Evolutionary conservation across 352 stramenopile species (phyloP), one percentile per base, ranked within the genome.

Genomic region (Globisporangium paddicum): DNA sequence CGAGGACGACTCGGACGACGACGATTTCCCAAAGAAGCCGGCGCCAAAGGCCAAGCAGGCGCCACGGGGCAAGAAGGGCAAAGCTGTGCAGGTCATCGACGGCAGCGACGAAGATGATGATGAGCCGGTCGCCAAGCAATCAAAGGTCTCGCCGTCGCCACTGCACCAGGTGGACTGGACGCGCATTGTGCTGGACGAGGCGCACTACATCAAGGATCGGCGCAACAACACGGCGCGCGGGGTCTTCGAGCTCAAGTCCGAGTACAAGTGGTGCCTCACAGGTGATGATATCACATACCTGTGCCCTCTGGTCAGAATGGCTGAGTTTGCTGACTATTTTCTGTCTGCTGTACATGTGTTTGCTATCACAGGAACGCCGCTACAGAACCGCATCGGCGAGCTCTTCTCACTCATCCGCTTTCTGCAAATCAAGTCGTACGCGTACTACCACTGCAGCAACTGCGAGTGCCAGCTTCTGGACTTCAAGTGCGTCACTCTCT

Each of bases 321-420:
- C 10, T 30, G 11, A 32, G 42, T 28, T n/a, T 47, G 41, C 11
- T 50, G 21, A 16, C 26, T 3, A 19, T 19, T 18, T 11, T 34
- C 19, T 49, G 1, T 32, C 3, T 46, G 42, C 16, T 54, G n/a
- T n/a, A n/a, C n/a, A n/a, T n/a, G n/a, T n/a, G 23, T 10, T 28
- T 57, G 32, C 55, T 35, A 62, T 50, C n/a, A 5, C 47, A 90
- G 83, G 84, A 3, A 95, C 86, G 2, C 98, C 98, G 38, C 71
- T 99, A 35, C 96, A 99, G 71, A 98, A 98, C 54, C 89, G 92
- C 8, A 95, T 96, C 44, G 82, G 88, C 13, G 84, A 94, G 68
- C 87, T 99, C 37, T 99, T 99, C 68, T 98, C 92, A 18, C 80
- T 99, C 10, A 90, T 99, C 55, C 86, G 97, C 4, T 99, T 99